Conservation (phyloP, 1,139 yeast genomes). For the Hanseniaspora sp. region DNA sequence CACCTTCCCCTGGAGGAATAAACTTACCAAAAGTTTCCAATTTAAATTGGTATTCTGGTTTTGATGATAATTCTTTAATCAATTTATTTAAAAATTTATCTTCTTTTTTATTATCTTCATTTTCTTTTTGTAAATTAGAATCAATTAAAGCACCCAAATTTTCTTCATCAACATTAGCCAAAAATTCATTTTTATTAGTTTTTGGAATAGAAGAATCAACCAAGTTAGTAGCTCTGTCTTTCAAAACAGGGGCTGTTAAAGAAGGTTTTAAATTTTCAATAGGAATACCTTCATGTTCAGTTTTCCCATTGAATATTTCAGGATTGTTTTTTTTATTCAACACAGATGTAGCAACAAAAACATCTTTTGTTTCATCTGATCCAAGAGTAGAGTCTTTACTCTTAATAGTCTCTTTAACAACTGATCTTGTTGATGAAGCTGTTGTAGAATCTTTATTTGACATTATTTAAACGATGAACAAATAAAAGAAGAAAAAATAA, state of each 20-base stretch:
- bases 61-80: constrained; percentile 16
- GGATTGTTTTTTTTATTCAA: constrained; percentile 20
- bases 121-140: neutral
- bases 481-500: too few species aligned
- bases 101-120: neutral
- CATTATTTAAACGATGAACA: too few species aligned
- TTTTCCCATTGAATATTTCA: constrained; percentile 20
- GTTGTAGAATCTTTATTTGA: neutral
- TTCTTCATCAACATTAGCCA: constrained; percentile 18
- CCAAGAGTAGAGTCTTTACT: neutral
- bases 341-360: constrained; percentile 24
- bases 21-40: constrained; percentile 38
- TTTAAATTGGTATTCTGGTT: constrained; percentile 27
- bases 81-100: constrained; percentile 2
- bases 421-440: neutral
- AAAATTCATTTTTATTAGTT: constrained; percentile 18
- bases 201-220: constrained; percentile 25
- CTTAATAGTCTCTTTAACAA: neutral
- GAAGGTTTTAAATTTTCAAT: constrained; percentile 24
- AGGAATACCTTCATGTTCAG: constrained; percentile 26
- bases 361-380: neutral
- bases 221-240: constrained; percentile 24
- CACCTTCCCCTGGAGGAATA: constrained; percentile 19
- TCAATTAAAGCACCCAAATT: constrained; percentile 5
- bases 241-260: constrained; percentile 1